A percentile compares a stretch with the other conserved stretches of the same genome.
phyloP scores from a whole-genome alignment of 192 early-diverging fungal genomes.

The Coemansia reversa region DNA sequence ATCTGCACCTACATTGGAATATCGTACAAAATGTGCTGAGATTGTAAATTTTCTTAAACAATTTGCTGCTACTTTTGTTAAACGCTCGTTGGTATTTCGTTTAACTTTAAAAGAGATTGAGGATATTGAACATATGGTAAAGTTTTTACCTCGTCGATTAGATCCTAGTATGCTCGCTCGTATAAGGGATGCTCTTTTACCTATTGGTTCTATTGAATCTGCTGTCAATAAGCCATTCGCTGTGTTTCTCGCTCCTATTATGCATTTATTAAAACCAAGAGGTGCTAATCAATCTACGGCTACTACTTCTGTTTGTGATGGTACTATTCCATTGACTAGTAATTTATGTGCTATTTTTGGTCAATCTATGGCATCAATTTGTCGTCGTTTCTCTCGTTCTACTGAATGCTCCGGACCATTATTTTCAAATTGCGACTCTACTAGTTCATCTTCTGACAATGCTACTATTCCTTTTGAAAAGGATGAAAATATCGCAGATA shows the following conservation, averaged over 20 bases:
- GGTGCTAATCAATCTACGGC: neutral
- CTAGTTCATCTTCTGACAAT: neutral
- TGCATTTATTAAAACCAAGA: conserved; percentile 2
- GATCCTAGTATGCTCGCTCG: conserved; percentile 9
- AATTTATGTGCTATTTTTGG: conserved; percentile 42
- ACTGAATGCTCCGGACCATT: neutral
- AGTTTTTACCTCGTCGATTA: conserved; percentile 31
- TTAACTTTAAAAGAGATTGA: conserved; percentile 24
- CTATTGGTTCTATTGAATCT: conserved; percentile 24
- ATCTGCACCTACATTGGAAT: conserved; percentile 22
- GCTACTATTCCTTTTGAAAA: neutral
- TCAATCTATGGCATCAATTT: neutral
- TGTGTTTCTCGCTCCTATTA: conserved; percentile 19
- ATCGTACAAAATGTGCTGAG: conserved; percentile 11
- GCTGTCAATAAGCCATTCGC: conserved; percentile 29
- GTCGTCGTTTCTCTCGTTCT: too few relatives aligned
- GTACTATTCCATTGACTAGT: conserved; percentile 40
- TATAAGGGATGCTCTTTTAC: conserved; percentile 29
- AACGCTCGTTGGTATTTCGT: conserved; percentile 28
- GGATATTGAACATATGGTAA: conserved; percentile 36
- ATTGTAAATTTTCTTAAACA: neutral
- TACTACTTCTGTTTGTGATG: neutral
- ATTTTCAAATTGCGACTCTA: neutral
- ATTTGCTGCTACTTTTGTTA: neutral
- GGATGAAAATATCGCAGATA: neutral